Evolutionary conservation across 306 rosid genomes (phyloP), one percentile per base, ranked within the genome.

Genomic region (Lablab purpureus): DNA sequence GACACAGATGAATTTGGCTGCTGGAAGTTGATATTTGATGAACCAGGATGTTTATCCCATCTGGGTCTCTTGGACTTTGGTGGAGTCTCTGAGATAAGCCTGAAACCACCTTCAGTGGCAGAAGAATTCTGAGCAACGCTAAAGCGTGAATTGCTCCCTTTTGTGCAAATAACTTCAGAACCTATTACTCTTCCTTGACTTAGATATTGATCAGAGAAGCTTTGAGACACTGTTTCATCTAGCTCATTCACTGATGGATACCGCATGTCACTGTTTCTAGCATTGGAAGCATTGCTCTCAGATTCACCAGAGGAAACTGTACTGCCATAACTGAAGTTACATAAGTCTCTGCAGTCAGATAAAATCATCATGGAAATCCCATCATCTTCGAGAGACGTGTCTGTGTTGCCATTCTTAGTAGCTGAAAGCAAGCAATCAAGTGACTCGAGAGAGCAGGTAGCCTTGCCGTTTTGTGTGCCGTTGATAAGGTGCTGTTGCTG

Each of bases 11-110:
- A 89, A 81, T 84, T 84, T n/a, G 98, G 86, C 76, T 91, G 95
- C 74, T 91, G 93, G 51, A 96, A 96, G 63, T 87, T 93, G 81
- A 96, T 93, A 77, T 90, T 95, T 23, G 99, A 87, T 78, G 99
- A 87, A 34, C 78, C 82, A 19, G 90, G 88, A 77, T 36, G 73
- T 87, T 80, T 87, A 21, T 91, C 91, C 83, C 91, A 90, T 83
- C 95, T 92, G 34, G 87, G 84, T 70, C 86, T 92, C 87, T 95
- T 95, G 5, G 83, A 73, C 75, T 85, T 87, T 21, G 87, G 81
- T 46, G 64, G 81, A 75, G 71, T 74, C 49, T 93, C 96, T 8
- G 92, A 80, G 60, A 87, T 86, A 67, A 95, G 83, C 78, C 75
- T 82, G 77, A 92, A 94, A 15, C 92, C 92, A 19, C 86, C 87